Conservation (phyloP, 1,139 yeast genomes). For the Magnusiomyces paraingens region DNA sequence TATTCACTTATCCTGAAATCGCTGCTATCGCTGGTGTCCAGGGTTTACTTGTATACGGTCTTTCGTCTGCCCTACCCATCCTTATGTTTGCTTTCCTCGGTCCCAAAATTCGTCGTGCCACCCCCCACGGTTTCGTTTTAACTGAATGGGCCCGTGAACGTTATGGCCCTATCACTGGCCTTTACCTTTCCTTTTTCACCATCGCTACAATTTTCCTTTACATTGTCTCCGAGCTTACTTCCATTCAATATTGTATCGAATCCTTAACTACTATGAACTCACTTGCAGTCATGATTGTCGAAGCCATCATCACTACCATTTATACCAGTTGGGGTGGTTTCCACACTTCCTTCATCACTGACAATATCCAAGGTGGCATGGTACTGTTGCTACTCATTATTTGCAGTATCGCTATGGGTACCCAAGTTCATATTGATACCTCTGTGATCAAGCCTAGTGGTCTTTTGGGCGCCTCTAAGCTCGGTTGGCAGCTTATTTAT, state of each 20-base stretch:
- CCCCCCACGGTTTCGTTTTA: slow-evolving; percentile 87
- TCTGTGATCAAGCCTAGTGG: slow-evolving; percentile 60
- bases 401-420: slow-evolving; percentile 75
- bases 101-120: slow-evolving; percentile 66
- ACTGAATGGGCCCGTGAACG: slow-evolving; percentile 93
- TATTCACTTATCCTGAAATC: slow-evolving; percentile 80
- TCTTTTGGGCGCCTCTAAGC: slow-evolving; percentile 51
- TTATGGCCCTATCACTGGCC: slow-evolving; percentile 64
- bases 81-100: slow-evolving; percentile 75
- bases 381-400: slow-evolving; percentile 62
- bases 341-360: slow-evolving; percentile 81
- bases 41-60: slow-evolving; percentile 74
- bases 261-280: slow-evolving; percentile 76
- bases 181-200: slow-evolving; percentile 75
- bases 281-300: slow-evolving; percentile 75
- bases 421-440: slow-evolving; percentile 64
- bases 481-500: slow-evolving; percentile 88
- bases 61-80: slow-evolving; percentile 81
- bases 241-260: slow-evolving; percentile 67
- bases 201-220: slow-evolving; percentile 79
- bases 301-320: slow-evolving; percentile 79
- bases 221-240: slow-evolving; percentile 83
- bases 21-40: slow-evolving; percentile 84
- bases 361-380: slow-evolving; percentile 75
- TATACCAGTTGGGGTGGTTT: slow-evolving; percentile 90